Base-by-base conservation (phyloP, 2,329 filamentous ascomycete genomes). In the Amphichorda felina region DNA sequence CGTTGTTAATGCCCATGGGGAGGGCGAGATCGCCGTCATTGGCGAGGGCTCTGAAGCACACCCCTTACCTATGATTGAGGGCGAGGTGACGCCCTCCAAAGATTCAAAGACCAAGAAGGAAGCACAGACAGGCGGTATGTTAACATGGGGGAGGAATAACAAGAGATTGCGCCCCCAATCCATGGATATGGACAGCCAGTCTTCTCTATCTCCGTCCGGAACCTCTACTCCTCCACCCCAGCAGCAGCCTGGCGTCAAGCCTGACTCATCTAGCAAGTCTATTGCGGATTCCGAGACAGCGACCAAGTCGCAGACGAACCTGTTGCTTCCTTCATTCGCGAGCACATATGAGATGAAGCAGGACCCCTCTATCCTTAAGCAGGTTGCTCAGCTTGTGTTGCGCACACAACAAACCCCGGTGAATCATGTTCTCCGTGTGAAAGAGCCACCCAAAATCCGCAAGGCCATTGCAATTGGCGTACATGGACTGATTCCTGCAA, bases 401-500 rank as follows among this genome's bases (percentile, higher is more conserved):
- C 62, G 69, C 21, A 64, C 68, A 2, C 64, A 68, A 29, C 70
- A 78, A 34, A 55, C 68, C 7, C 65, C 73, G 4, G 68, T 68
- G 13, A 78, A 73, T 34, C 83, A 95, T 53, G 75, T 95, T 5
- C 80, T 76, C 44, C 70, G 85, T 22, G 61, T 75, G 6, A 77
- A 76, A 30, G 74, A 82, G 7, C 67, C 75, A 0, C 82, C 76
- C 1, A 81, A 72, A 43, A 76, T 96, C 32, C 85, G 76, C 50
- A 91, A 82, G 45, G 91, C 91, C 10, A 69, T 98, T 5, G 87
- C 88, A 2, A 94, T 98, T 45, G 91, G 91, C 27, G 77, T 98
- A 1, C 91, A 98, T 55, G 91, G 91, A 1, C 82, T 94, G 40
- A 95, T 96, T 45, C 91, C 91, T 1, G 86, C 86, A 1, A 75